phyloP scores from a whole-genome alignment of 192 early-diverging fungal species.

The Coemansia sp. region DNA sequence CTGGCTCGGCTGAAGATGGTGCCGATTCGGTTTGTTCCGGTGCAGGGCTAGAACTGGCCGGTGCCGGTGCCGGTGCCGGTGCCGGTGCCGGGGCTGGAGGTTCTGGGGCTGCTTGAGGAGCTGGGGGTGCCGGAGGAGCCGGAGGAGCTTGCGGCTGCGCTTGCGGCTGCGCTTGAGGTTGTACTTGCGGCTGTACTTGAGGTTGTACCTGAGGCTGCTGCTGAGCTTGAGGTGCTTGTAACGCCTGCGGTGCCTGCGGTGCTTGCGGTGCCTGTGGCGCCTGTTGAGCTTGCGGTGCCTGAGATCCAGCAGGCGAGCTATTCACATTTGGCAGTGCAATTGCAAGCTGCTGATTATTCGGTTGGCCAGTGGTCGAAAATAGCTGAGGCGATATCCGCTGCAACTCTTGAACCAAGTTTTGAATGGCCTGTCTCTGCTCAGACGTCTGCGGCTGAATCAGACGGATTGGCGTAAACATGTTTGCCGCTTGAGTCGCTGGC shows the following conservation, averaged over 20 bases:
- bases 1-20: slow-evolving; percentile 1
- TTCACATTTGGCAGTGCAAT: slow-evolving; percentile 26
- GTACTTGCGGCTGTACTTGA: neutral
- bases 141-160: neutral
- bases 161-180: neutral
- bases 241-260: neutral
- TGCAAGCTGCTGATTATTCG: slow-evolving; percentile 32
- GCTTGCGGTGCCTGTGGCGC: neutral
- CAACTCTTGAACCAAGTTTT: slow-evolving; percentile 47
- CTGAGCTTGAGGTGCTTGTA: neutral
- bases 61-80: slow-evolving; percentile 1
- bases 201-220: neutral
- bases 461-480: slow-evolving; percentile 39
- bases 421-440: slow-evolving; percentile 46
- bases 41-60: neutral
- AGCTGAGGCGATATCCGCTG: slow-evolving; percentile 36
- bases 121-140: neutral
- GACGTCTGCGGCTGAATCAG: slow-evolving; percentile 43
- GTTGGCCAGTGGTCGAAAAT: slow-evolving; percentile 31
- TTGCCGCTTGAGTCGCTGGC: slow-evolving; percentile 2
- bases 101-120: neutral
- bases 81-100: neutral
- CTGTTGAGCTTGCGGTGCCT: neutral
- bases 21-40: slow-evolving; percentile 7
- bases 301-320: neutral